Percentiles rank a stretch among this genome's conserved stretches.
Conservation (phyloP, 2,329 filamentous ascomycete species). For the Fusarium coicis region DNA sequence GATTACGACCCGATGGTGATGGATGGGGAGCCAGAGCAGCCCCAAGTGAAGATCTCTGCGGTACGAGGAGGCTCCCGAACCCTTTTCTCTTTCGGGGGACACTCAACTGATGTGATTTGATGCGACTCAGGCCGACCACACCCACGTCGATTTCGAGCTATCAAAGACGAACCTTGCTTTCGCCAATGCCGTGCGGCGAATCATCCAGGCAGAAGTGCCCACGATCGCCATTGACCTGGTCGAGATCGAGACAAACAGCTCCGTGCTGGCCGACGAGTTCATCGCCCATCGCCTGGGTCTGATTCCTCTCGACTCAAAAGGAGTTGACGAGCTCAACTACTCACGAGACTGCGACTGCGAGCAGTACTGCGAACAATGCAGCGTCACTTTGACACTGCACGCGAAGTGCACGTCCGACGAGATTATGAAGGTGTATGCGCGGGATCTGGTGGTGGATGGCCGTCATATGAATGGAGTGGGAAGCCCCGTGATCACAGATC, state of each 20-base stretch:
- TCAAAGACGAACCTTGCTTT: constrained; percentile 89
- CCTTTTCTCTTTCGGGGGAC: constrained; percentile 4
- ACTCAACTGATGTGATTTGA: constrained; percentile 38
- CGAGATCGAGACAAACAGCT: constrained; percentile 91
- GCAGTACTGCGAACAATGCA: constrained; percentile 92
- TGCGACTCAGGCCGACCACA: constrained; percentile 73
- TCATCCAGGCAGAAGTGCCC: constrained; percentile 93
- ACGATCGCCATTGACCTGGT: constrained; percentile 96
- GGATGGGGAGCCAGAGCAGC: constrained; percentile 67
- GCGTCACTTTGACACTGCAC: constrained; percentile 84
- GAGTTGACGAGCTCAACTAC: constrained; percentile 85
- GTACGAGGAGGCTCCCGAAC: constrained; percentile 51
- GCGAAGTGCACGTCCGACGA: constrained; percentile 87
- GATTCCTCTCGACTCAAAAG: constrained; percentile 86
- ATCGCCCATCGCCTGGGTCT: constrained; percentile 92
- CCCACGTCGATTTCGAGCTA: constrained; percentile 91
- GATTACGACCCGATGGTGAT: constrained; percentile 69
- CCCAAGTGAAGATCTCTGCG: constrained; percentile 69
- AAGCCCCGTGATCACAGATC: constrained; percentile 84
- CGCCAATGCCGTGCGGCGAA: constrained; percentile 90
- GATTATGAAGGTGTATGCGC: constrained; percentile 93
- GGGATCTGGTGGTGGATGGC: constrained; percentile 81
- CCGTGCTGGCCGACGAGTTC: constrained; percentile 96
- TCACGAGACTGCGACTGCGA: constrained; percentile 97
- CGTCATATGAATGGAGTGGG: constrained; percentile 81